Evolutionary conservation across 2,329 filamentous ascomycete genomes (phyloP).

Genomic region (Sclerotinia nivalis): DNA sequence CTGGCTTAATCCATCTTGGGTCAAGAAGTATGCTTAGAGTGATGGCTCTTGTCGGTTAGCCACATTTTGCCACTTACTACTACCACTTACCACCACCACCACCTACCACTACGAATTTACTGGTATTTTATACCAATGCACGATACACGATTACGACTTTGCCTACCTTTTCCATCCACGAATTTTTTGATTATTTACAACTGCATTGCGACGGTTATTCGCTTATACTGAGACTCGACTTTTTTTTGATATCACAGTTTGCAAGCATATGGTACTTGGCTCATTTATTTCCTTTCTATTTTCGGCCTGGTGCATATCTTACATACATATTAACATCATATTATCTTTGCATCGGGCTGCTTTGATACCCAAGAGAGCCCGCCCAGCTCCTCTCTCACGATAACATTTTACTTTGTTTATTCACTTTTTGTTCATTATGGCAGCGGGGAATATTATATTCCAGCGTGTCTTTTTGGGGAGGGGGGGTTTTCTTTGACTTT

Average conservation of each 20-base stretch:
- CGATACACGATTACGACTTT: slow-evolving; percentile 18
- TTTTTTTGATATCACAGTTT: slow-evolving; percentile 32
- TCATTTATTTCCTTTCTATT: slow-evolving; percentile 19
- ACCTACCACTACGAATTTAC: slow-evolving; percentile 3
- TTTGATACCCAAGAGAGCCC: slow-evolving; percentile 40
- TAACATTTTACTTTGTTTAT: slow-evolving; percentile 13
- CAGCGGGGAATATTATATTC: slow-evolving; percentile 3
- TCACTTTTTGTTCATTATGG: slow-evolving; percentile 20
- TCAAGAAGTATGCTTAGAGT: slow-evolving; percentile 31
- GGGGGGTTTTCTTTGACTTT: slow-evolving; percentile 23
- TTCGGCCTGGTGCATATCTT: slow-evolving; percentile 28
- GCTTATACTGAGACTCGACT: slow-evolving; percentile 24
- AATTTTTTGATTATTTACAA: slow-evolving; percentile 5
- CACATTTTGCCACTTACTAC: slow-evolving; percentile 13
- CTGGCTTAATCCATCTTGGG: slow-evolving; percentile 60
- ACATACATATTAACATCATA: slow-evolving; percentile 17
- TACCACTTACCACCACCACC: slow-evolving; percentile 8
- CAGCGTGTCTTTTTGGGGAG: background rate
- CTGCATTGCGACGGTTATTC: slow-evolving; percentile 36
- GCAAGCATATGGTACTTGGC: slow-evolving; percentile 18
- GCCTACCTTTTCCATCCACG: background rate
- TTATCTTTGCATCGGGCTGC: slow-evolving; percentile 37
- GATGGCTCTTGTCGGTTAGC: slow-evolving; percentile 22
- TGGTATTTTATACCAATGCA: background rate
- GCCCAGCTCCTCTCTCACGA: slow-evolving; percentile 39